Conservation (phyloP, 192 early-diverging fungal genomes). For the Lobosporangium transversale region DNA sequence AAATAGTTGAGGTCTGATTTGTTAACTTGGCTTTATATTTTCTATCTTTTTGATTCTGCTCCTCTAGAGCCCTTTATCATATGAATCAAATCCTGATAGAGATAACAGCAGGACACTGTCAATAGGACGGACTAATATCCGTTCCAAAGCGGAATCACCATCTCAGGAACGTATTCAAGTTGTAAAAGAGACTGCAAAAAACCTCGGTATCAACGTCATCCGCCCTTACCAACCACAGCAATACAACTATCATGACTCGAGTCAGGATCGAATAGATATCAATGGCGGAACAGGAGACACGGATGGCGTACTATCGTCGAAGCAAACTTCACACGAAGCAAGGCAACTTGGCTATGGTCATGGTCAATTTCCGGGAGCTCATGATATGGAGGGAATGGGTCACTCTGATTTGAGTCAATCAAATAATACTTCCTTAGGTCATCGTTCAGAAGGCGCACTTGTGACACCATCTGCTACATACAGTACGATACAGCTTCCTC, state of each 20-base stretch:
- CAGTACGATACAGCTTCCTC: background rate
- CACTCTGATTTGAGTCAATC: background rate
- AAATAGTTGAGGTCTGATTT: too few relatives aligned
- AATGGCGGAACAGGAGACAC: background rate
- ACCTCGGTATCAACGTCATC: conserved; percentile 23
- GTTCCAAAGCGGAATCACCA: conserved; percentile 35
- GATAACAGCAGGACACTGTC: conserved; percentile 9
- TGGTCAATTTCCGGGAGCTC: conserved; percentile 9
- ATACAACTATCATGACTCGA: background rate
- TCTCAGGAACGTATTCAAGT: conserved; percentile 29
- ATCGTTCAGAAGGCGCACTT: conserved; percentile 2
- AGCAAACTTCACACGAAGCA: conserved; percentile 5
- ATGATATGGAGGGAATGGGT: conserved; percentile 29
- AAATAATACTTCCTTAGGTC: background rate
- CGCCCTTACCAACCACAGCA: conserved; percentile 15
- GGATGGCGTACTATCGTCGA: background rate
- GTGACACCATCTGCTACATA: background rate
- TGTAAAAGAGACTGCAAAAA: conserved; percentile 36
- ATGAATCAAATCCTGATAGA: conserved; percentile 1
- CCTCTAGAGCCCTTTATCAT: conserved; percentile 5
- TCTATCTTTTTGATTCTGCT: too few relatives aligned
- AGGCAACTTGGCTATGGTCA: background rate
- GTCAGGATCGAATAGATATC: background rate
- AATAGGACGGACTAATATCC: background rate
- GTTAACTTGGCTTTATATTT: too few relatives aligned